phyloP scores from a whole-genome alignment of 1,139 yeast genomes.

The Blastobotrys petasosporus region DNA sequence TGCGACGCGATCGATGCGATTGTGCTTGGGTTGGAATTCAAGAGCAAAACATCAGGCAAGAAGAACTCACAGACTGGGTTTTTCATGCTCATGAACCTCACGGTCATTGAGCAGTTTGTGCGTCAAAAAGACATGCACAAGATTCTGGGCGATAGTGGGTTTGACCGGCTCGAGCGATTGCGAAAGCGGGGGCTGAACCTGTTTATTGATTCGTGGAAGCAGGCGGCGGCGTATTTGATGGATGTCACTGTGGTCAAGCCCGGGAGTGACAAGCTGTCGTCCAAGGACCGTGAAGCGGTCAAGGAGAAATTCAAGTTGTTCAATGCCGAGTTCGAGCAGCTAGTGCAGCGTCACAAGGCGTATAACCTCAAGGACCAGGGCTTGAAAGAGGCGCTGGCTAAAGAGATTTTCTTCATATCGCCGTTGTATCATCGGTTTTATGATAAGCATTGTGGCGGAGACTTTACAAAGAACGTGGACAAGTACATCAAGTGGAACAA shows the following conservation, averaged over 20 bases:
- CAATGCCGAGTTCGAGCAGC: slow-evolving; percentile 75
- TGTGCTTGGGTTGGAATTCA: slow-evolving; percentile 53
- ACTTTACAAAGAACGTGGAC: slow-evolving; percentile 61
- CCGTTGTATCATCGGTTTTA: slow-evolving; percentile 83
- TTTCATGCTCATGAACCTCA: slow-evolving; percentile 63
- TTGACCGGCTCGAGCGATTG: slow-evolving; percentile 58
- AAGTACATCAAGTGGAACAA: slow-evolving; percentile 74
- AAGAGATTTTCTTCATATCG: slow-evolving; percentile 66
- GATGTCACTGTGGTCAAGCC: slow-evolving; percentile 33
- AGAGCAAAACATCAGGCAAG: slow-evolving; percentile 41
- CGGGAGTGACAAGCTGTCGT: slow-evolving; percentile 25
- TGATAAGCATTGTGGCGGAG: slow-evolving; percentile 65
- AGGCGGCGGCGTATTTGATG: slow-evolving; percentile 67
- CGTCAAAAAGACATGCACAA: slow-evolving; percentile 53
- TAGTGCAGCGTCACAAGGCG: slow-evolving; percentile 56
- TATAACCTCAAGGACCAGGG: slow-evolving; percentile 62
- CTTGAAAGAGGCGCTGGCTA: slow-evolving; percentile 53
- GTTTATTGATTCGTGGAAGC: slow-evolving; percentile 80
- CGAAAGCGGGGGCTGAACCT: slow-evolving; percentile 70
- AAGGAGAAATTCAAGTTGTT: slow-evolving; percentile 81
- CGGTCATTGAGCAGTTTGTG: slow-evolving; percentile 68
- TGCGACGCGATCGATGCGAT: slow-evolving; percentile 74
- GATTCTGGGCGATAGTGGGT: slow-evolving; percentile 59
- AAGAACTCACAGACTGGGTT: slow-evolving; percentile 49
- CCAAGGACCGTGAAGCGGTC: slow-evolving; percentile 73